Conservation (phyloP, 768 basidiomycete genomes). For the Leucocoprinus sp. region DNA sequence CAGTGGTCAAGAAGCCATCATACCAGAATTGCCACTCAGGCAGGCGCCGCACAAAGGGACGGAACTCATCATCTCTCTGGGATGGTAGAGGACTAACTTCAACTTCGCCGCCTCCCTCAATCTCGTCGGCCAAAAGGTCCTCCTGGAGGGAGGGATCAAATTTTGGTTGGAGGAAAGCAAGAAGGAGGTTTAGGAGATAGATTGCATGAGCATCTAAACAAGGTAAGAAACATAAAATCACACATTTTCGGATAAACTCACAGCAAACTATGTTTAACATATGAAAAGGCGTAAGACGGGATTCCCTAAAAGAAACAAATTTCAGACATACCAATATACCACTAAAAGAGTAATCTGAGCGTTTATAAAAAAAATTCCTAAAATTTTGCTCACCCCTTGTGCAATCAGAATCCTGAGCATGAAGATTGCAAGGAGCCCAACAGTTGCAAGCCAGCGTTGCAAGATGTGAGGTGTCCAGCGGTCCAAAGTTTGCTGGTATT, state of each 20-base stretch:
- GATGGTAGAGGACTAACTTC: constrained; percentile 50
- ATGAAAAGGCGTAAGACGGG: constrained; percentile 1
- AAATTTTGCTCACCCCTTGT: constrained; percentile 67
- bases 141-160: constrained; percentile 96
- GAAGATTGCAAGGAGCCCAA: constrained; percentile 66
- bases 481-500: constrained; percentile 87
- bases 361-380: not conserved
- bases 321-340: constrained; percentile 86
- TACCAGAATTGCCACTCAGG: constrained; percentile 98
- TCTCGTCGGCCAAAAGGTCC: constrained; percentile 88
- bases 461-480: constrained; percentile 83
- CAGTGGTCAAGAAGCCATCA: constrained; percentile 16
- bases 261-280: constrained; percentile 48
- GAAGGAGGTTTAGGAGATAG: constrained; percentile 90
- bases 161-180: constrained; percentile 96
- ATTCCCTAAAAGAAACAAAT: constrained; percentile 1
- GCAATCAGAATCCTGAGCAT: constrained; percentile 77
- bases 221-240: constrained; percentile 10
- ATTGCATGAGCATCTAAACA: constrained; percentile 75
- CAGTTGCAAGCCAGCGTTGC: constrained; percentile 83
- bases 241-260: constrained; percentile 29
- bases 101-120: constrained; percentile 84
- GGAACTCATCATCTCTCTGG: constrained; percentile 85
- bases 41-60: constrained; percentile 90
- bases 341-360: constrained; percentile 35